Base-by-base conservation (phyloP, 352 stramenopile genomes). In the Phytophthora megakarya region DNA sequence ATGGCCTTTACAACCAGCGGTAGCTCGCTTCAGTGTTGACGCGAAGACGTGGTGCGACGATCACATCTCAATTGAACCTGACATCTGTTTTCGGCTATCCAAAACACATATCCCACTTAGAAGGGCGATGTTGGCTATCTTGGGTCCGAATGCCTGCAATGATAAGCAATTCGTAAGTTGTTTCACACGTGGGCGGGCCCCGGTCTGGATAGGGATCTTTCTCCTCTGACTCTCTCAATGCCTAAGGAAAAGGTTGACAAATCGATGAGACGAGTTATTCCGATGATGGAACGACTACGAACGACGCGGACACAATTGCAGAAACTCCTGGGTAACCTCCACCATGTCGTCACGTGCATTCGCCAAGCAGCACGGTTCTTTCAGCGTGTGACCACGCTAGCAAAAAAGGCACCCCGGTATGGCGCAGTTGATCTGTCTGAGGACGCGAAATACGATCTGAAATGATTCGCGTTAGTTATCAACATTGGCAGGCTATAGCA, bases 81-180 rank as follows among this genome's bases (percentile, higher is more conserved):
- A 71, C 30, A 30, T 59, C 16, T 54, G 63, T 1, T 62, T 44
- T 0, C 25, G 61, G 18, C 18, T 68, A 4, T 0, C 12, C 2
- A 51, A 68, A 28, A 45, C 51, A 7, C 25, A 50, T 16, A 9
- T 54, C 4, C 23, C 60, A 5, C 28, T 62, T 2, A 25, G 60
- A 15, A 21, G 13, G 1, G 33, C 55, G 1, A 70, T 58, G 55
- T 6, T 59, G 3, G 32, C 48, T 15, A 19, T 66, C 4, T 23
- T 71, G 1, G 54, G 62, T 0, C 25, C 49, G 9, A 33, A 58
- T 16, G 55, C 62, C 2, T 71, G 49, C 28, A 71, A 62, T 19
- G 54, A 66, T 16, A 51, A 66, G 8, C 58, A 54, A n/a, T 71
- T 66, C n/a, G 28, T 55, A 6, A 12, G n/a, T 2, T 71, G 49